phyloP scores from a whole-genome alignment of 768 basidiomycete genomes.

The Leccinum sublutescens region DNA sequence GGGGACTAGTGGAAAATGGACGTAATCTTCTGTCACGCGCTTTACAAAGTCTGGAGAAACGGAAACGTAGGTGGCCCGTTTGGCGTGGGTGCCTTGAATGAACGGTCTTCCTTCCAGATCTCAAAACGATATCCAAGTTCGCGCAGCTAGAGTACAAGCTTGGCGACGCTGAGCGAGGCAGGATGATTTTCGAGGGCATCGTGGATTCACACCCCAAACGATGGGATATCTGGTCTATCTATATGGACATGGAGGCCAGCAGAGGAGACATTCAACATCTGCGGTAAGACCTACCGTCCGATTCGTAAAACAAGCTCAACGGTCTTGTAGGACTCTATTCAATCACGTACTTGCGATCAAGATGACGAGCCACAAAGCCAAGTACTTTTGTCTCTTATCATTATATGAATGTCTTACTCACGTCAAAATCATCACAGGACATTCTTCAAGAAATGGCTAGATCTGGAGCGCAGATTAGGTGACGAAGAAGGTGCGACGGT shows the following conservation, averaged over 20 bases:
- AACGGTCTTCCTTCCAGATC: slow-evolving; percentile 48
- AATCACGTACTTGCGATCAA: slow-evolving; percentile 79
- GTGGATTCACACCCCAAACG: slow-evolving; percentile 94
- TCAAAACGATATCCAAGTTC: slow-evolving; percentile 94
- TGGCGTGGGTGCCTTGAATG: neutral
- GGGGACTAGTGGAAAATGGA: slow-evolving; percentile 73
- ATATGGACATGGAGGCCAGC: slow-evolving; percentile 93
- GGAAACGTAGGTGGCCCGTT: slow-evolving; percentile 69
- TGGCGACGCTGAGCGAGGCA: slow-evolving; percentile 92
- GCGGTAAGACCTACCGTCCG: slow-evolving; percentile 44
- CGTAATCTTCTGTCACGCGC: slow-evolving; percentile 84
- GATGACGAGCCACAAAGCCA: slow-evolving; percentile 94
- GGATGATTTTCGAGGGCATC: slow-evolving; percentile 95
- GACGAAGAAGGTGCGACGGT: slow-evolving; percentile 76
- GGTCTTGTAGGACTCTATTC: slow-evolving; percentile 69
- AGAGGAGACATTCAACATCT: slow-evolving; percentile 77
- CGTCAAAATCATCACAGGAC: slow-evolving; percentile 46
- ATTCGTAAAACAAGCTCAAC: neutral
- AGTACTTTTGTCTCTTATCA: slow-evolving; percentile 54
- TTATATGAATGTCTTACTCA: slow-evolving; percentile 1
- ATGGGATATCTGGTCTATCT: slow-evolving; percentile 94
- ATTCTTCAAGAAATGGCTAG: slow-evolving; percentile 98
- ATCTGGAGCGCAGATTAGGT: slow-evolving; percentile 80
- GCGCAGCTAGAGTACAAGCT: slow-evolving; percentile 93
- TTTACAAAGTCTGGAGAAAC: slow-evolving; percentile 88